A percentile compares a stretch with the other conserved stretches of the same genome.
These are phyloP conservation scores for Papilionanthe hybrid DNA, from an alignment of 116 monocot genomes.

Conservation along the genomic window DNA sequence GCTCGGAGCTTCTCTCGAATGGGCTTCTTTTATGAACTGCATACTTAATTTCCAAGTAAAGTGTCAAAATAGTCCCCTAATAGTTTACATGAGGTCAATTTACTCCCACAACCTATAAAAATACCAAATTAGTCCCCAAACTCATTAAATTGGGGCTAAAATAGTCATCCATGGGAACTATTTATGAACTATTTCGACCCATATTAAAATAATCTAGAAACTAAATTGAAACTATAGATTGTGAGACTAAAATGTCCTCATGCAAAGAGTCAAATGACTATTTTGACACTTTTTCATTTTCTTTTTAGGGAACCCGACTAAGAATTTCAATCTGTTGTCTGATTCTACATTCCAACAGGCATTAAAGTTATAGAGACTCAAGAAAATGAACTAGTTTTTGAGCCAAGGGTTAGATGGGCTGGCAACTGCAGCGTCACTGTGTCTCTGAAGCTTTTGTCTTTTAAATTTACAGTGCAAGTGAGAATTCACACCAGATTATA, in stretches of 20 bases:
- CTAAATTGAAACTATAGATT: no score
- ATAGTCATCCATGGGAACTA: no score
- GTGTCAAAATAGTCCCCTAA: no score
- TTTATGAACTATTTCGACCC: no score
- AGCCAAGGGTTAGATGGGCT: conserved; percentile 71
- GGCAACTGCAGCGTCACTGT: conserved; percentile 60
- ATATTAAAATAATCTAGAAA: no score
- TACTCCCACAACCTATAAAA: no score
- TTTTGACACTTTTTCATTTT: not conserved
- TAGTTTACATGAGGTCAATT: no score
- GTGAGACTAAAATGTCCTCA: no score
- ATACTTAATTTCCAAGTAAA: not conserved
- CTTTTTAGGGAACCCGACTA: not conserved
- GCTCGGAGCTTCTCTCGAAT: not conserved
- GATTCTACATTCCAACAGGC: conserved; percentile 33
- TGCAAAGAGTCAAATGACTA: no score
- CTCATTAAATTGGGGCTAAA: no score
- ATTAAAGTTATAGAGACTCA: conserved; percentile 73
- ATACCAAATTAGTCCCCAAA: no score
- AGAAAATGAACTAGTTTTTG: conserved; percentile 66
- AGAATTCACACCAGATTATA: not conserved
- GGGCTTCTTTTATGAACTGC: not conserved
- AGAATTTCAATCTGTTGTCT: not conserved
- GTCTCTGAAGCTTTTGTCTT: conserved; percentile 32
- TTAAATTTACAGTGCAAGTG: conserved; percentile 60